Evolutionary conservation across 2,329 filamentous ascomycete genomes (phyloP).

Genomic region (Dactylonectria estremocensis): DNA sequence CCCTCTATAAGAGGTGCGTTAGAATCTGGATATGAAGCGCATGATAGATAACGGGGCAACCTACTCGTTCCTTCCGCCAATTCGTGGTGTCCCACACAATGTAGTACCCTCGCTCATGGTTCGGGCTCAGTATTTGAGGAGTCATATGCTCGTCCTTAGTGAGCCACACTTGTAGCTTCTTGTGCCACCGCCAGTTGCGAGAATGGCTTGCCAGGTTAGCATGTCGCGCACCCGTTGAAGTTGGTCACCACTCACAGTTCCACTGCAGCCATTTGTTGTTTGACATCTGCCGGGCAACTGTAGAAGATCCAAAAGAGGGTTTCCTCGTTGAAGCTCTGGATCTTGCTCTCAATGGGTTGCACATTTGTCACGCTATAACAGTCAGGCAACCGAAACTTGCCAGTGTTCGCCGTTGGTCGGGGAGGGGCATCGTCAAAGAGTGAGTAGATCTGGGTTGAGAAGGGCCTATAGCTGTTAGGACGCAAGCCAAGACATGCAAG

Average conservation of each 20-base stretch:
- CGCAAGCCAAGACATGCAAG: not conserved
- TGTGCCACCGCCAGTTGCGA: slow-evolving; percentile 79
- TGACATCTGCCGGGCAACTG: slow-evolving; percentile 73
- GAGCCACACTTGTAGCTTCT: slow-evolving; percentile 76
- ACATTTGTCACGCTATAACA: slow-evolving; percentile 79
- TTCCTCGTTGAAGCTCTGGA: slow-evolving; percentile 78
- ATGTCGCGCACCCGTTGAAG: not conserved
- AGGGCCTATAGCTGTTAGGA: slow-evolving; percentile 57
- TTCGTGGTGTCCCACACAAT: slow-evolving; percentile 75
- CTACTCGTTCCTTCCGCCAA: slow-evolving; percentile 76
- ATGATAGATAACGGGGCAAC: slow-evolving; percentile 45
- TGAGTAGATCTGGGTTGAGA: slow-evolving; percentile 74
- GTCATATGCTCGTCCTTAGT: slow-evolving; percentile 78
- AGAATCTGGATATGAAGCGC: slow-evolving; percentile 23
- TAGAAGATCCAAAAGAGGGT: slow-evolving; percentile 81
- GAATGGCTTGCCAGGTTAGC: slow-evolving; percentile 64
- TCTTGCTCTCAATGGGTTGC: slow-evolving; percentile 75
- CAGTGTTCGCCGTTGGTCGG: slow-evolving; percentile 65
- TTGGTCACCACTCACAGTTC: slow-evolving; percentile 67
- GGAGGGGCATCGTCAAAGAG: slow-evolving; percentile 73
- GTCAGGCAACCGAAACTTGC: slow-evolving; percentile 73
- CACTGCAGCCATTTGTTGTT: slow-evolving; percentile 74
- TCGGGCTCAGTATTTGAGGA: slow-evolving; percentile 71
- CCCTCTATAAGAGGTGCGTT: slow-evolving; percentile 61
- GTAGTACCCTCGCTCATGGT: slow-evolving; percentile 76